Evolutionary conservation across 805 yeast genomes (phyloP), one percentile per base, ranked within the genome.

Genomic region (Candida incommunis): DNA sequence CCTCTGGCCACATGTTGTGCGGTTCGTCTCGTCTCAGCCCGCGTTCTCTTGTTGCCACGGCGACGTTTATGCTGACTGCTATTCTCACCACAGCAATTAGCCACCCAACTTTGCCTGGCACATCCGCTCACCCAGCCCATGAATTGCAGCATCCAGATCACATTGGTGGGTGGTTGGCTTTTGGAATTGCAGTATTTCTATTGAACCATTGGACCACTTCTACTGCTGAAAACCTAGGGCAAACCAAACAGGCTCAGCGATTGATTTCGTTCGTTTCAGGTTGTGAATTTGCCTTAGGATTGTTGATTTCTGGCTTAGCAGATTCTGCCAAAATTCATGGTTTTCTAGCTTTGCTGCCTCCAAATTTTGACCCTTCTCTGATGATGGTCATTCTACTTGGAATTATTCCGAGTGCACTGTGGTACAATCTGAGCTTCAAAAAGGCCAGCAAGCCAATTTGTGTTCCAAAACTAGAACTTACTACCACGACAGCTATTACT

Each of bases 1-100:
- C 78, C 1, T 71, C 76, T 0, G 78, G 78, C 2, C 78, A 74
- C 50, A 70, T 74, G 75, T 56, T 74, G 3, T 60, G 63, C 18
- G 78, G 78, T 0, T 43, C 73, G n/a, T 67, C 75, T 7, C 58
- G 77, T 41, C 50, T 69, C 3, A 58, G 76, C 41, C 43, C 58
- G 45, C 57, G 78, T 48, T 68, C 74, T 16, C 44, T 72, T 13
- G 65, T 65, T 4, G 76, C 78, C 1, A 70, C 75, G 0, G 47
- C 50, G 3, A 49, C 59, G 1, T 74, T 74, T 47, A 48, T 61
- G 2, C 4, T 54, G 1, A 49, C 60, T 4, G 76, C 70, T 0
- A 62, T 68, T 26, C 4, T 50, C 4, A 50, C 54, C 1, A 41
- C 55, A 3, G 42, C 46, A 22, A 15, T 46, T 3, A 24, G 44